Base-by-base conservation (phyloP, 805 yeast genomes). In the Cyberlindnera mississippiensis region DNA sequence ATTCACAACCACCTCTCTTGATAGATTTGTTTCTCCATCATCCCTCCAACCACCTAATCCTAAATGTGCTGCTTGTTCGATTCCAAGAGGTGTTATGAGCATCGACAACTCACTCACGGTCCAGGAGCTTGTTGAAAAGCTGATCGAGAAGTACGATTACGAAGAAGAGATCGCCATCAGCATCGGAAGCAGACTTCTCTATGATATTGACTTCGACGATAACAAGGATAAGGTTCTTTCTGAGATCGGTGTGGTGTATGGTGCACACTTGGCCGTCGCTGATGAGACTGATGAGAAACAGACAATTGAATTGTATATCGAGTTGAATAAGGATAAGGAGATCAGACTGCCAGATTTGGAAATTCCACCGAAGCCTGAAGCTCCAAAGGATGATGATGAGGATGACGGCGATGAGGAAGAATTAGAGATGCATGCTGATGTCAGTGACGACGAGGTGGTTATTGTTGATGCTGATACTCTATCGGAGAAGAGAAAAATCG, bases 151-250 rank as follows among this genome's bases (percentile, higher is more conserved):
- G 39, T 81, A 82, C 52, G 69, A 68, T 0, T 86, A 78, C 56
- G 76, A 65, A 2, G 79, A 71, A 29, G 80, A 72, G 35, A 51
- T 74, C 29, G 72, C 87, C 3, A 56, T 85, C 6, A 72, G 83
- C 16, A 66, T 81, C 19, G 83, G 82, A 28, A 48, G 54, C 17
- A 53, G 75, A 50, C 69, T 93, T 45, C 59, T 93, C 8, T 87
- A 86, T 52, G 99, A 93, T 63, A 72, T 72, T 43, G 99, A 91
- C 56, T 89, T 86, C 60, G 96, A 87, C 37, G 98, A 90, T 55
- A 82, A 91, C 55, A 53, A 70, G 11, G 67, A 64, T 0, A 68
- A 66, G 27, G 59, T 69, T 1, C 63, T 93, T 14, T 42, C 48
- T 1, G 76, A 74, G 1, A 60, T 82, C 13, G 83, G 84, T 9